These are phyloP conservation scores for Spathaspora sp. DNA, from an alignment of 1,139 yeast genomes.

Conservation along the genomic window DNA sequence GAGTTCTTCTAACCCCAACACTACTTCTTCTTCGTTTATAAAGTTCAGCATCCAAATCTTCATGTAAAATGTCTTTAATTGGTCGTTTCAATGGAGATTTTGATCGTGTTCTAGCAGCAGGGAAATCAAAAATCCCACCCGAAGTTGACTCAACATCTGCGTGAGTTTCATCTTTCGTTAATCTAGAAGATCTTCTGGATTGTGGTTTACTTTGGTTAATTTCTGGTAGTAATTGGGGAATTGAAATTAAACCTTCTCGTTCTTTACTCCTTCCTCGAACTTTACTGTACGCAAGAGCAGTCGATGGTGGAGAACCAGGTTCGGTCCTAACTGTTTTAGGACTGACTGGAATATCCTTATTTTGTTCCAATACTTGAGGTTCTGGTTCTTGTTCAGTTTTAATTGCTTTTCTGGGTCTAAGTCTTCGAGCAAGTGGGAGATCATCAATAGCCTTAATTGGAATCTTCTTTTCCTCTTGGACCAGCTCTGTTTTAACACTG, in stretches of 20 bases:
- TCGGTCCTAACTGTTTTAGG: not conserved
- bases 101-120: conserved; percentile 42
- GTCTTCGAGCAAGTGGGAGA: not conserved
- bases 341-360: not conserved
- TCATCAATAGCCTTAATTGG: not conserved
- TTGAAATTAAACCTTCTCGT: not conserved
- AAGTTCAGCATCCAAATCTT: not conserved
- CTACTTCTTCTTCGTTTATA: conserved; percentile 8
- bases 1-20: conserved; percentile 5
- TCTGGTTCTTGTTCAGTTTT: not conserved
- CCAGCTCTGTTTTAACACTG: not conserved
- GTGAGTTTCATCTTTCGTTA: not conserved
- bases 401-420: not conserved
- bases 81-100: conserved; percentile 42
- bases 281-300: not conserved
- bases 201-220: not conserved
- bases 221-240: not conserved
- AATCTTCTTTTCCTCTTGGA: not conserved
- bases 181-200: not conserved
- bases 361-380: not conserved
- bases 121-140: conserved; percentile 12
- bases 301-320: not conserved
- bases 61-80: conserved; percentile 27
- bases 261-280: not conserved
- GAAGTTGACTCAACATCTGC: not conserved